Evolutionary conservation across 192 early-diverging fungal genomes (phyloP), one percentile per base, ranked within the genome.

Genomic region (Rhizoclosmatium globosum): DNA sequence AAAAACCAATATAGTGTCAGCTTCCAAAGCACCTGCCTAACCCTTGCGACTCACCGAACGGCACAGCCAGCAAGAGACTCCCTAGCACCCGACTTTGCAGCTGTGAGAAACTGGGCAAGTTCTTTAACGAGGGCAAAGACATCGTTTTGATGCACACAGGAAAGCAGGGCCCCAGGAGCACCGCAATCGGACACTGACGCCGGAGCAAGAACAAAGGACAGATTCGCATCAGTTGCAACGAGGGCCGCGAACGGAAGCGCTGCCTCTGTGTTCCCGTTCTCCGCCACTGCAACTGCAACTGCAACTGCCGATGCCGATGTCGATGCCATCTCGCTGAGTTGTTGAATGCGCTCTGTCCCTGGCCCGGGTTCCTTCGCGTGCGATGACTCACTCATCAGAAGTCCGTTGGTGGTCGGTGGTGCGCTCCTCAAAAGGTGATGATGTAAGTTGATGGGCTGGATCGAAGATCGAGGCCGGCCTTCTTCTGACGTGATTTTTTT

Each of bases 81-180:
- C 23, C 64, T 64, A 13, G 15, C n/a, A 3, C 74, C 74, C 7
- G 74, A 47, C 60, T 48, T 76, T 61, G 48, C 64, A 2, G 46
- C 15, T n/a, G 42, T 42, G 44, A 76, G 1, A 41, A 76, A 76
- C 60, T 64, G 62, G 17, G 42, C 74, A n/a, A 76, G 64, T 47
- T 76, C 74, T 46, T 76, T 76, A 6, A 67, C 48, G 1, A 76
- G 42, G 4, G 61, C 43, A 6, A 39, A 15, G 19, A 53, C 61
- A 46, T 76, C 74, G 74, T 76, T 76, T 2, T 61, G 74, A 53
- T 76, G 74, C 4, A 76, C n/a, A 4, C 45, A 44, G 17, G 19
- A 19, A 2, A 67, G 39, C n/a, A 76, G 46, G 3, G 4, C 31
- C 11, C 4, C 64, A 4, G 15, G 6, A 21, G 46, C 48, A 11